Percentiles rank a stretch among this genome's conserved stretches.
Evolutionary conservation across 2,329 filamentous ascomycete genomes (phyloP).

Genomic region (Aspergillus amoenus): DNA sequence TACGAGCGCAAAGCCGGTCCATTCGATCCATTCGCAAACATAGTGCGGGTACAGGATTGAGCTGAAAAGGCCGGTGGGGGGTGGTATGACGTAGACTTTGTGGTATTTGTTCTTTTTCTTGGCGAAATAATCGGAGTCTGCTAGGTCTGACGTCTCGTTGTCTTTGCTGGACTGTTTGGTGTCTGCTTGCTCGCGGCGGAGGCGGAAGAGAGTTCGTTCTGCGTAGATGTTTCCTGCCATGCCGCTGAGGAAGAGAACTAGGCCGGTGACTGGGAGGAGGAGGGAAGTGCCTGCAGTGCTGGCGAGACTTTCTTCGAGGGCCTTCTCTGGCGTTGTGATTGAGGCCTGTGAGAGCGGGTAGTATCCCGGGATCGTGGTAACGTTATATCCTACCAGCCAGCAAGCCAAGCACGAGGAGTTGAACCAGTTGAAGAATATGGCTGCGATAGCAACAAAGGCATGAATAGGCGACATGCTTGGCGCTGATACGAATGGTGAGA

Average conservation of each 20-base stretch:
- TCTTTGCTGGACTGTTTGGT: constrained; percentile 37
- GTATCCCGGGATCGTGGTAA: constrained; percentile 11
- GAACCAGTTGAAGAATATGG: constrained; percentile 70
- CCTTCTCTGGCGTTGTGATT: not conserved
- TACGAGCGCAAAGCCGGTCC: constrained; percentile 78
- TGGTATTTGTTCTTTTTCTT: constrained; percentile 55
- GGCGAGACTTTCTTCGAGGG: not conserved
- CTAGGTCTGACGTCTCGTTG: not conserved
- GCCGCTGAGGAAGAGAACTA: constrained; percentile 73
- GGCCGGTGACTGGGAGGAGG: constrained; percentile 57
- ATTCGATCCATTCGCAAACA: constrained; percentile 95
- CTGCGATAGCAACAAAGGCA: constrained; percentile 62
- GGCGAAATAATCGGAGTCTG: constrained; percentile 32
- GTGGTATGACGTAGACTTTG: constrained; percentile 83
- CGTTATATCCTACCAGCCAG: constrained; percentile 81
- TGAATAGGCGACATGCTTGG: constrained; percentile 94
- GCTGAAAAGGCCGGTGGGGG: constrained; percentile 77
- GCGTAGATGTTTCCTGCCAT: constrained; percentile 81
- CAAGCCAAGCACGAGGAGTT: constrained; percentile 77
- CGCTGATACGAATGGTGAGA: constrained; percentile 75
- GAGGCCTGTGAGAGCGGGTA: not conserved
- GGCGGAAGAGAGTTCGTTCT: constrained; percentile 85
- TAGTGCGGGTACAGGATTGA: constrained; percentile 90
- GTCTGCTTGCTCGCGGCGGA: constrained; percentile 66
- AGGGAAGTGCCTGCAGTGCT: not conserved